A percentile compares a stretch with the other conserved stretches of the same genome.
These are phyloP conservation scores for Cryptosporidium meleagridis DNA, from an alignment of 169 alveolate species.

Conservation along the genomic window DNA sequence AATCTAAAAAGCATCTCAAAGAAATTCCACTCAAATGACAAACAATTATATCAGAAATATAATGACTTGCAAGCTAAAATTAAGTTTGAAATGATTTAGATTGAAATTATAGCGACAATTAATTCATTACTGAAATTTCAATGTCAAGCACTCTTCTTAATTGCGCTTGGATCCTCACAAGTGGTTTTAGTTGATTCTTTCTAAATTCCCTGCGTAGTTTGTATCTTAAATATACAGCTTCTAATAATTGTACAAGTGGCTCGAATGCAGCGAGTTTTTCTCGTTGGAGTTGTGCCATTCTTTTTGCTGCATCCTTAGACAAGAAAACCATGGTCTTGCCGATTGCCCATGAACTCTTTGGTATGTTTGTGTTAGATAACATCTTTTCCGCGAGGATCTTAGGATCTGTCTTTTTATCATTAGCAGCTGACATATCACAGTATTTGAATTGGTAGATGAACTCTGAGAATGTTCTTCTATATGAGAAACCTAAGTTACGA, in stretches of 20 bases:
- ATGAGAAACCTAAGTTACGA: slow-evolving; percentile 90
- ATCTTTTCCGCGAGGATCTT: slow-evolving; percentile 80
- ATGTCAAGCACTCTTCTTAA: slow-evolving; percentile 79
- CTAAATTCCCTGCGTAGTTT: slow-evolving; percentile 77
- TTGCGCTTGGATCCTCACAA: slow-evolving; percentile 90
- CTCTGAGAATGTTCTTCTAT: slow-evolving; percentile 88
- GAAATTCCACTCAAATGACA: neutral
- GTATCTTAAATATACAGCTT: slow-evolving; percentile 83
- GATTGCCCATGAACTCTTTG: slow-evolving; percentile 78
- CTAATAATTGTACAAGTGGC: slow-evolving; percentile 86
- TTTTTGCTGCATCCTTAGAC: slow-evolving; percentile 88
- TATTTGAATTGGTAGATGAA: slow-evolving; percentile 88
- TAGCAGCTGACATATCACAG: slow-evolving; percentile 82
- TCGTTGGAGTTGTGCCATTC: slow-evolving; percentile 86
- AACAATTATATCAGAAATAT: slow-evolving; percentile 22
- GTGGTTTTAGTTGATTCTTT: slow-evolving; percentile 79
- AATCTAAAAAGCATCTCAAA: no score
- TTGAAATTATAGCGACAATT: neutral
- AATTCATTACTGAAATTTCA: slow-evolving; percentile 42
- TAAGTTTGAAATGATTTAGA: neutral
- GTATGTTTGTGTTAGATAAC: slow-evolving; percentile 78
- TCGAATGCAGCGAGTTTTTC: slow-evolving; percentile 90
- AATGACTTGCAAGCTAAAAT: slow-evolving; percentile 14
- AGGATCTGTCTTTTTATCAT: slow-evolving; percentile 82
- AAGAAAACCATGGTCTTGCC: slow-evolving; percentile 92